Conservation (phyloP, 2,329 filamentous ascomycete genomes). For the Neurospora crassa region DNA sequence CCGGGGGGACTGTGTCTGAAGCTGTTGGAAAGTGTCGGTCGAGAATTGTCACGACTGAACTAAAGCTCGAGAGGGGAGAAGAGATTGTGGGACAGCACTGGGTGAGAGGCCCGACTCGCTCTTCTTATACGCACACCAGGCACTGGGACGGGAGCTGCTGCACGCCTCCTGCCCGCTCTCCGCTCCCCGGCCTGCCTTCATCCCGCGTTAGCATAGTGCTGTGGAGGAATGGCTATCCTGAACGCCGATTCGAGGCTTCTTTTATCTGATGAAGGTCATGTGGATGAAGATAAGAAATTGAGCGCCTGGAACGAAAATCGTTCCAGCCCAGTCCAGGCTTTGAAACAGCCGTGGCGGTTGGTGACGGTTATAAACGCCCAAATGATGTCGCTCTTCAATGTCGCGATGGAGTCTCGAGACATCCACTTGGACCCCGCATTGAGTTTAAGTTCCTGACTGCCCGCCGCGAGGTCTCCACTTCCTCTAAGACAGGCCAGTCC, state of each 20-base stretch:
- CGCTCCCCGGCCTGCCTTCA: neutral
- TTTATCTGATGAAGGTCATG: neutral
- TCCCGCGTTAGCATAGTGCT: neutral
- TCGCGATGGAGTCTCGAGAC: neutral
- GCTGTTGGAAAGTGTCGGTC: neutral
- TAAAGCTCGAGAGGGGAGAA: neutral
- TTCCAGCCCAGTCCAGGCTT: neutral
- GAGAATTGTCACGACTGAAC: neutral
- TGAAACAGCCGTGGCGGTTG: neutral
- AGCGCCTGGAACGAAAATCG: neutral
- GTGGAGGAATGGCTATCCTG: neutral
- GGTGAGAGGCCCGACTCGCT: neutral
- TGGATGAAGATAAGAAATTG: neutral
- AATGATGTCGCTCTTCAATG: neutral
- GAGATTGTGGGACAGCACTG: neutral
- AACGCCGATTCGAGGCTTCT: neutral
- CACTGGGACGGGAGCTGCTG: neutral
- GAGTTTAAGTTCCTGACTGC: neutral
- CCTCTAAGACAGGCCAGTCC: neutral
- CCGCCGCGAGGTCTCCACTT: neutral
- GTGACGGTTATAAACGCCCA: neutral
- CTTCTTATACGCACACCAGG: neutral
- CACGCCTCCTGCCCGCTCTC: neutral
- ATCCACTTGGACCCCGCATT: neutral
- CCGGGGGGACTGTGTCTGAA: neutral